Conservation (phyloP, 1,284 basidiomycete species). For the Pterulicium gracile region DNA sequence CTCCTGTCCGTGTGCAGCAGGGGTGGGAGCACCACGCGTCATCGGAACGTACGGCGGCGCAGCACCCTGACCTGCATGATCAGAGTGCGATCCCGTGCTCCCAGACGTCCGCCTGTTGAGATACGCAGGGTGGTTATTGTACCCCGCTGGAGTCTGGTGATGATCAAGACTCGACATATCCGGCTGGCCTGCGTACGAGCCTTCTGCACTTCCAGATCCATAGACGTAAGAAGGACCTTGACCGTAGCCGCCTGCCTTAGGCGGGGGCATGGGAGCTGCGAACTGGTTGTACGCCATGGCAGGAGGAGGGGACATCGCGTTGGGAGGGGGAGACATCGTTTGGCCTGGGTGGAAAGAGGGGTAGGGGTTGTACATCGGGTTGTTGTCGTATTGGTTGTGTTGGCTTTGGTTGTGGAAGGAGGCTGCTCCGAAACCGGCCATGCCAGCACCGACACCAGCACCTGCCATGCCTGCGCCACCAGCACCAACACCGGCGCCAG, state of each 20-base stretch:
- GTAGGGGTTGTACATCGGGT: neutral
- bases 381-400: neutral
- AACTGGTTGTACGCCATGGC: neutral
- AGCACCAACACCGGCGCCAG: neutral
- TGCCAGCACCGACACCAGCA: neutral
- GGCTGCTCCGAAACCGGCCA: neutral
- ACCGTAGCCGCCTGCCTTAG: neutral
- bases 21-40: neutral
- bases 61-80: neutral
- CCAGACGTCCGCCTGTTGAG: neutral
- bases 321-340: neutral
- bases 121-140: neutral
- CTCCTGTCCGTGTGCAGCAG: neutral
- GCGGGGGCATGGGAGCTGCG: neutral
- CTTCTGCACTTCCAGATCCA: neutral
- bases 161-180: neutral
- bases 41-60: neutral
- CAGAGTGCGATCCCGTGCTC: neutral
- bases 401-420: neutral
- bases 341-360: neutral
- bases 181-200: neutral
- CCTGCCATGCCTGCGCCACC: neutral
- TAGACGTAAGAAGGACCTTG: neutral
- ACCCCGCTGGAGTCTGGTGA: neutral
- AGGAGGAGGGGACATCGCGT: neutral